These are phyloP conservation scores for Penicillium sclerotigenum DNA, from an alignment of 2,329 filamentous ascomycete species.

Conservation along the genomic window DNA sequence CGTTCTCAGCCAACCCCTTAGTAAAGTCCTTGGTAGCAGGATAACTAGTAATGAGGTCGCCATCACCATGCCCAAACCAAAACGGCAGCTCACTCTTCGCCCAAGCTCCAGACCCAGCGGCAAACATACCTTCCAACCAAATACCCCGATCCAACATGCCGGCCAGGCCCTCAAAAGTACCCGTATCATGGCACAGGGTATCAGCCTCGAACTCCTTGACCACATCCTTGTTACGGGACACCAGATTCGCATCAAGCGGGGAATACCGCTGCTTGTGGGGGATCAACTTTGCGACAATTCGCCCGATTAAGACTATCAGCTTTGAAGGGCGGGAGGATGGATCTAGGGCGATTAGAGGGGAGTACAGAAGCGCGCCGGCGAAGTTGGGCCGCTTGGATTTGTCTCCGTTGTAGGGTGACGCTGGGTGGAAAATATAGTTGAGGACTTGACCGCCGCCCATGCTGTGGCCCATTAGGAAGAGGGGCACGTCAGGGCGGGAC, in stretches of 20 bases:
- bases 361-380: slow-evolving; percentile 70
- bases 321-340: slow-evolving; percentile 61
- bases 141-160: slow-evolving; percentile 72
- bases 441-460: slow-evolving; percentile 84
- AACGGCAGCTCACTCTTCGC: slow-evolving; percentile 54
- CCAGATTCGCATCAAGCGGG: slow-evolving; percentile 59
- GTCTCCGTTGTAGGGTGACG: slow-evolving; percentile 35
- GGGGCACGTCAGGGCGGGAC: slow-evolving; percentile 40
- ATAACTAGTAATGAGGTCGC: slow-evolving; percentile 66
- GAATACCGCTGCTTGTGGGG: slow-evolving; percentile 67
- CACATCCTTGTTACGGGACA: slow-evolving; percentile 66
- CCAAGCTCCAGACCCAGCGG: slow-evolving; percentile 19
- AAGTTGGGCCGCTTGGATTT: slow-evolving; percentile 57
- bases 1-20: slow-evolving; percentile 61
- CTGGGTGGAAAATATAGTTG: slow-evolving; percentile 50
- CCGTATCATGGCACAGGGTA: slow-evolving; percentile 72
- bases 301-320: slow-evolving; percentile 63
- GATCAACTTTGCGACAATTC: slow-evolving; percentile 64
- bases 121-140: slow-evolving; percentile 53
- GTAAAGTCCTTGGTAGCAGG: slow-evolving; percentile 63
- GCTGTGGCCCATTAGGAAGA: slow-evolving; percentile 86
- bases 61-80: slow-evolving; percentile 73
- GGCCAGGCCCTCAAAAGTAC: slow-evolving; percentile 76
- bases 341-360: slow-evolving; percentile 75
- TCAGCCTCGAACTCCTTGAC: slow-evolving; percentile 63